Evolutionary conservation across 2,329 filamentous ascomycete genomes (phyloP).

Genomic region (Paecilomyces niveus): DNA sequence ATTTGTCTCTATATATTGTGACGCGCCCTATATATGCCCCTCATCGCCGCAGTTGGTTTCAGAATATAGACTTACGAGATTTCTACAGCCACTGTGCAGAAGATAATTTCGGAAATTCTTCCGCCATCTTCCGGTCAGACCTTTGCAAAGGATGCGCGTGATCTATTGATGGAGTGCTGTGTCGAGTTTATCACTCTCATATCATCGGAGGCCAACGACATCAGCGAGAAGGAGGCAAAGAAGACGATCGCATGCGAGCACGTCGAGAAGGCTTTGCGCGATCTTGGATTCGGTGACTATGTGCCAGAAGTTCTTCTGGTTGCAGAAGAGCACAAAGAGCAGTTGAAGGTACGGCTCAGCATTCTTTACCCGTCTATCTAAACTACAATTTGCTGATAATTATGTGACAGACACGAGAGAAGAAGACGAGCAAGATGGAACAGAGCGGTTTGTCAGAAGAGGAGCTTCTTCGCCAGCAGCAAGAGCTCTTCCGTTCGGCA

Average conservation of each 20-base stretch:
- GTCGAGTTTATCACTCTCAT: slow-evolving; percentile 98
- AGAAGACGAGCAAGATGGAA: slow-evolving; percentile 95
- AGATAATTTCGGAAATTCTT: slow-evolving; percentile 91
- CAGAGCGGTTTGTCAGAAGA: slow-evolving; percentile 88
- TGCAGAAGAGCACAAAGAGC: slow-evolving; percentile 85
- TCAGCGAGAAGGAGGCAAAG: slow-evolving; percentile 96
- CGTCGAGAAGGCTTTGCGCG: slow-evolving; percentile 87
- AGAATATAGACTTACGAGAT: background rate
- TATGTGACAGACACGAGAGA: slow-evolving; percentile 69
- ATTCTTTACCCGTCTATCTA: slow-evolving; percentile 4
- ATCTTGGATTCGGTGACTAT: slow-evolving; percentile 89
- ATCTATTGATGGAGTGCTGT: slow-evolving; percentile 95
- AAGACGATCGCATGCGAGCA: slow-evolving; percentile 99
- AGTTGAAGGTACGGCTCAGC: slow-evolving; percentile 65
- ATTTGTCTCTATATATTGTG: background rate
- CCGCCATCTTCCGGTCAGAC: slow-evolving; percentile 68
- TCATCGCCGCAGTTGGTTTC: background rate
- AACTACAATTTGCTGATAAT: slow-evolving; percentile 9
- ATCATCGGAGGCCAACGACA: slow-evolving; percentile 98
- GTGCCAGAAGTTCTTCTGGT: slow-evolving; percentile 80
- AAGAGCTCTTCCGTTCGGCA: slow-evolving; percentile 82
- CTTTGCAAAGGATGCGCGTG: slow-evolving; percentile 91
- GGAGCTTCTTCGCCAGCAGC: slow-evolving; percentile 79
- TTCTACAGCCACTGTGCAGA: slow-evolving; percentile 57
- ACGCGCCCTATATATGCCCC: background rate